phyloP scores from a whole-genome alignment of 2,329 filamentous ascomycete genomes.

The Penicillium sp. region DNA sequence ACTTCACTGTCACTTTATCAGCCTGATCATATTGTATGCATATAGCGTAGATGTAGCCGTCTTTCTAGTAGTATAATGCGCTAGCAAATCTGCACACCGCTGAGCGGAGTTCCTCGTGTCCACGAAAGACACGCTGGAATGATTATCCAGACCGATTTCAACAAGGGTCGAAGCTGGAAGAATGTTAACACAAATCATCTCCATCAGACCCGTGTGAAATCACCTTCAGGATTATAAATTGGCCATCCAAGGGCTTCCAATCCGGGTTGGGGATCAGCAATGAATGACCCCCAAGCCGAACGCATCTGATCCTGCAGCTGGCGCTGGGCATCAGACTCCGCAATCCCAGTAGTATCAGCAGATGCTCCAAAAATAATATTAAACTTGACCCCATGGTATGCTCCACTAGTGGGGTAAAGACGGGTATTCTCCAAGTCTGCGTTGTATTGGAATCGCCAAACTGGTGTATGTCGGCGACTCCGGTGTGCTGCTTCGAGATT shows the following conservation, averaged over 20 bases:
- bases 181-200: neutral
- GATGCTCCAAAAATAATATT: slow-evolving; percentile 50
- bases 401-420: slow-evolving; percentile 45
- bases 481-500: slow-evolving; percentile 39
- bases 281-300: slow-evolving; percentile 40
- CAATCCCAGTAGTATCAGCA: slow-evolving; percentile 39
- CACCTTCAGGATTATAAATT: slow-evolving; percentile 21
- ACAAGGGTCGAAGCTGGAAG: neutral
- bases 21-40: neutral
- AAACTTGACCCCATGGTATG: slow-evolving; percentile 50
- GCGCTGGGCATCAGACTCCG: slow-evolving; percentile 27
- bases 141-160: neutral
- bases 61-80: neutral
- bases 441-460: slow-evolving; percentile 48
- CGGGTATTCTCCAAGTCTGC: slow-evolving; percentile 51
- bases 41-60: neutral
- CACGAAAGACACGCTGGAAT: neutral
- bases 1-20: neutral
- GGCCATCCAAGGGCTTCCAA: slow-evolving; percentile 38
- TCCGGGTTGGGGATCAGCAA: slow-evolving; percentile 34
- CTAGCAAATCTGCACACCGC: neutral
- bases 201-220: neutral
- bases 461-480: slow-evolving; percentile 29
- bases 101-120: neutral
- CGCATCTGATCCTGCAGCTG: slow-evolving; percentile 22